Percentiles rank a stretch among this genome's conserved stretches.
Conservation (phyloP, 2,329 filamentous ascomycete species). For the Fusarium newnesense region DNA sequence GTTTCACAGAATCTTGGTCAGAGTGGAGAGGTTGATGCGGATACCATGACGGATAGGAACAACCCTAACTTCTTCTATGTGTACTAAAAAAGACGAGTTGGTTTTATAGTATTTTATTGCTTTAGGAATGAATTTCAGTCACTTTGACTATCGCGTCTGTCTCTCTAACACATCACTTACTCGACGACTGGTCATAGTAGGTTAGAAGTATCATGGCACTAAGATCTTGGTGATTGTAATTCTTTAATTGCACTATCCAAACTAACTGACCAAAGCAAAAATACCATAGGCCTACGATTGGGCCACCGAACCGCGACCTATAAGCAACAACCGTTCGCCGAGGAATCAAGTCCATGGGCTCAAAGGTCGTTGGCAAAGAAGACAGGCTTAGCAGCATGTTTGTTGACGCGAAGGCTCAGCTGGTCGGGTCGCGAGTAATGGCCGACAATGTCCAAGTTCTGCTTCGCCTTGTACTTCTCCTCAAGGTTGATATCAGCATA, state of each 20-base stretch:
- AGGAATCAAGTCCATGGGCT: background rate
- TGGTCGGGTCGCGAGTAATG: conserved; percentile 52
- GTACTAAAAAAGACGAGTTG: background rate
- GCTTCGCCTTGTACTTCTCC: conserved; percentile 31
- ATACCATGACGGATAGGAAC: conserved; percentile 8
- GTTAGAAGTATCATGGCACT: accelerated
- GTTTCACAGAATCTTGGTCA: background rate
- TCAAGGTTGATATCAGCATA: conserved; percentile 51
- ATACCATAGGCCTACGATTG: accelerated
- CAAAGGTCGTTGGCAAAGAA: conserved; percentile 10
- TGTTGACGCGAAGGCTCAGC: conserved; percentile 46
- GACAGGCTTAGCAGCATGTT: conserved; percentile 2
- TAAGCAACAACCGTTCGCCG: background rate
- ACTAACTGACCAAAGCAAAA: background rate
- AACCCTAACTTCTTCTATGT: conserved; percentile 11
- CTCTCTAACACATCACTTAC: too few species aligned
- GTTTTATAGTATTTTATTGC: background rate
- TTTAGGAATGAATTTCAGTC: background rate
- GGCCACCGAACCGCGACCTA: background rate
- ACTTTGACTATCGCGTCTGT: background rate
- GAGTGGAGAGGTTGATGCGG: background rate
- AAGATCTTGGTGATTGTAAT: background rate
- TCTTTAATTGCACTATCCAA: background rate
- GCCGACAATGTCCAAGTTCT: conserved; percentile 51
- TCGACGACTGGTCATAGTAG: accelerated